These are phyloP conservation scores for Alternaria sp. DNA, from an alignment of 2,329 filamentous ascomycete species.

Conservation along the genomic window DNA sequence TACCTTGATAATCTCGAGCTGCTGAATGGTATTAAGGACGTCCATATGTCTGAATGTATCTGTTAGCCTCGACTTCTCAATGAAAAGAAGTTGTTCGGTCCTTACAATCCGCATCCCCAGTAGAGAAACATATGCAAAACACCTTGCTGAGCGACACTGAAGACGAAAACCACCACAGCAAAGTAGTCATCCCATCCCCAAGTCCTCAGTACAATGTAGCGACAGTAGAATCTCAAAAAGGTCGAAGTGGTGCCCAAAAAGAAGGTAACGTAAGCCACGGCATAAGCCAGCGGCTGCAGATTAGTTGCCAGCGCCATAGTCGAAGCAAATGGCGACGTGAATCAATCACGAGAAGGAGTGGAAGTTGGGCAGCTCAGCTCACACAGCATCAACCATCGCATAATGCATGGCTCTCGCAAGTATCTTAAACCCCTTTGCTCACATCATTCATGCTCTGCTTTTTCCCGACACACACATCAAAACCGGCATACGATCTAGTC, in stretches of 20 bases:
- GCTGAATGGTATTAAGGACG: conserved; percentile 6
- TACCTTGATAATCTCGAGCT: conserved; percentile 13
- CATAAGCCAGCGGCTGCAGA: conserved; percentile 33
- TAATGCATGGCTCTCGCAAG: conserved; percentile 8
- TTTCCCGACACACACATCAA: conserved; percentile 4
- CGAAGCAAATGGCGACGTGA: conserved; percentile 8
- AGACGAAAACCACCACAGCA: conserved; percentile 23
- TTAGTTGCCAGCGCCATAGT: conserved; percentile 24
- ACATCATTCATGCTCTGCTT: conserved; percentile 2
- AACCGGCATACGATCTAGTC: not conserved
- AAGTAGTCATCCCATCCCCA: conserved; percentile 33
- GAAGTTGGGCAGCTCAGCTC: conserved; percentile 11
- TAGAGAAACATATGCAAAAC: conserved; percentile 36
- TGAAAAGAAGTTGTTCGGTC: not conserved
- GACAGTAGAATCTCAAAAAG: conserved; percentile 30
- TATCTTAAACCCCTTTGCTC: conserved; percentile 7
- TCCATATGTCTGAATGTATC: conserved; percentile 2
- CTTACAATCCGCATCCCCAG: conserved; percentile 35
- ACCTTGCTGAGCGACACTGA: conserved; percentile 30
- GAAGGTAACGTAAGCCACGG: conserved; percentile 29
- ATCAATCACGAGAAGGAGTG: conserved; percentile 10
- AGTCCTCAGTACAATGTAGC: conserved; percentile 23
- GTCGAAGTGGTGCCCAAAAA: conserved; percentile 25
- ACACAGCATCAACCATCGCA: conserved; percentile 8
- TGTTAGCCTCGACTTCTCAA: not conserved